phyloP scores from a whole-genome alignment of 2,329 filamentous ascomycete species.

The Aspergillus versicolor region DNA sequence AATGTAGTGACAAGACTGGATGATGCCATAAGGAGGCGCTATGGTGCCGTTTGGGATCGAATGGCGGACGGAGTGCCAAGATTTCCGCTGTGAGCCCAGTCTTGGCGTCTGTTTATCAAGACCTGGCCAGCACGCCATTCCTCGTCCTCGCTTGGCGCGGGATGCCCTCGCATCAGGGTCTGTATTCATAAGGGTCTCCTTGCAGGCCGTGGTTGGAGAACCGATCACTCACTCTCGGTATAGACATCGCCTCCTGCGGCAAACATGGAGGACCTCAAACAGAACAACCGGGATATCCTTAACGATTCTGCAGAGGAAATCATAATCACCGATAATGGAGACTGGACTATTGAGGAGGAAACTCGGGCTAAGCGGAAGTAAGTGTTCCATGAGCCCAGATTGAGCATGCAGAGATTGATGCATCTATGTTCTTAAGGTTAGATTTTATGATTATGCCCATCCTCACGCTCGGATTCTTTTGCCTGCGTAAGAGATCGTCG shows the following conservation, averaged over 20 bases:
- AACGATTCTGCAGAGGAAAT: background rate
- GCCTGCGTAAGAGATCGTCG: constrained; percentile 15
- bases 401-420: background rate
- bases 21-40: constrained; percentile 7
- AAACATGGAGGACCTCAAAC: constrained; percentile 8
- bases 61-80: constrained; percentile 2
- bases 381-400: background rate
- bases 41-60: constrained; percentile 6
- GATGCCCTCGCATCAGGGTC: background rate
- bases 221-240: background rate
- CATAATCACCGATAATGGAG: background rate
- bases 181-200: background rate
- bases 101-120: background rate
- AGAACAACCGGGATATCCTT: background rate
- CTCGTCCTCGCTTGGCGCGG: background rate
- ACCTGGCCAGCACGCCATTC: background rate
- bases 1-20: background rate
- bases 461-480: constrained; percentile 30
- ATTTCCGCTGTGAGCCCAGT: background rate
- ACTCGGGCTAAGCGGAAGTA: constrained; percentile 11
- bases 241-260: background rate
- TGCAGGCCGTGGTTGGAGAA: background rate
- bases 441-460: constrained; percentile 31
- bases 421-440: constrained; percentile 15
- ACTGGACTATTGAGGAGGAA: constrained; percentile 10